Base-by-base conservation (phyloP, 208 protist species). In the Trichomonas vaginalis region DNA sequence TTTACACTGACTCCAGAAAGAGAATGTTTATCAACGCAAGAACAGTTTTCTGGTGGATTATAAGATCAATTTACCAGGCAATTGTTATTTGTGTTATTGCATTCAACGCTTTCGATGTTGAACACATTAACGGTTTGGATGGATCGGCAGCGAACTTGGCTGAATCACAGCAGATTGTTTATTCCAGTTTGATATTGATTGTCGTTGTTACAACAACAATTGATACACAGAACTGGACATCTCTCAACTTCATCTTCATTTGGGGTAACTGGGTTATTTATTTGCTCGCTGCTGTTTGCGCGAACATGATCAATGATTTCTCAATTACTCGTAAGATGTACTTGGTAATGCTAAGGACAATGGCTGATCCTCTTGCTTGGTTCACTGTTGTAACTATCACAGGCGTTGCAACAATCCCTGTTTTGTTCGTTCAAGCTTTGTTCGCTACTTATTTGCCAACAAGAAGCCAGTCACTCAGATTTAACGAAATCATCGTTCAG, bases 31-130 rank as follows among this genome's bases (percentile, higher is more conserved):
- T 27, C 42, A 90, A 90, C 42, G 1, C 42, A 35, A 46, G 82
- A 90, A 48, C 82, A 90, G n/a, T 90, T 3, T 90, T 90, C 42
- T 90, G 82, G 82, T 90, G 82, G 82, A 48, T 90, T 49, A 48
- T 90, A 12, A 46, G 82, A 35, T 27, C 82, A 1, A 90, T 90
- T 35, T 90, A 90, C 32, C 82, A 90, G 17, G 82, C 82, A 1
- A 37, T 48, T 21, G 42, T 90, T 48, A 37, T 48, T n/a, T 9
- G 14, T 48, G 21, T 90, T 23, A 9, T 90, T n/a, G 32, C n/a
- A 1, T 45, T 45, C 42, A 45, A 48, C 42, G 46, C 42, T 14
- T 90, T 48, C 10, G 4, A 3, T 35, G 32, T 46, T 9, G n/a
- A 90, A n/a, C 1, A 3, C 12, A 48, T 90, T n/a, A 90, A 46